Percentiles rank a stretch among this genome's conserved stretches.
phyloP scores from a whole-genome alignment of 164 flowering plant genomes.

The Santalum album region DNA sequence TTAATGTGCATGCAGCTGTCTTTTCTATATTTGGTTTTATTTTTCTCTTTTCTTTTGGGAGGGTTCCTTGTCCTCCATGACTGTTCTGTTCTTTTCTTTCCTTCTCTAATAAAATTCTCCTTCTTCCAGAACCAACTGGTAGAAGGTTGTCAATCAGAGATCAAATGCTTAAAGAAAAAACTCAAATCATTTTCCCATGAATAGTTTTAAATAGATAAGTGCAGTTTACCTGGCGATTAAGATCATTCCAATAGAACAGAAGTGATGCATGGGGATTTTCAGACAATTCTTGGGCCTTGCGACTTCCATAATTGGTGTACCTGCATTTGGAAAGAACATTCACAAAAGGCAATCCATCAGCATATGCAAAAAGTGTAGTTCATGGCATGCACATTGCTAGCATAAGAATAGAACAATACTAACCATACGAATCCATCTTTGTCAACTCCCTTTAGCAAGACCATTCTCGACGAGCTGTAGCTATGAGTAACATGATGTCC shows the following conservation, averaged over 20 bases:
- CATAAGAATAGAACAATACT: slow-evolving; percentile 16
- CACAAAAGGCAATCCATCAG: not conserved
- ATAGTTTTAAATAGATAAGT: too few relatives aligned
- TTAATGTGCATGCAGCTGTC: too few relatives aligned
- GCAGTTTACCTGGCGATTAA: slow-evolving; percentile 64
- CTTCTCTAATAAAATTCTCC: too few relatives aligned
- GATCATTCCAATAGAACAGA: slow-evolving; percentile 75
- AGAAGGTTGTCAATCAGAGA: too few relatives aligned
- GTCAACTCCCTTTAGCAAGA: slow-evolving; percentile 85
- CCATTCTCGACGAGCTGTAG: slow-evolving; percentile 81
- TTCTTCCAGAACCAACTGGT: too few relatives aligned
- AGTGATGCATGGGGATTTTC: slow-evolving; percentile 84
- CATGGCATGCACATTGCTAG: not conserved
- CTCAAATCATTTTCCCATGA: too few relatives aligned
- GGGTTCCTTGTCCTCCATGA: too few relatives aligned
- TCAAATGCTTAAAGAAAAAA: too few relatives aligned
- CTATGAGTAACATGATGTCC: slow-evolving; percentile 1
- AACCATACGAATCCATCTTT: slow-evolving; percentile 91
- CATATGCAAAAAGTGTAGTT: slow-evolving; percentile 1
- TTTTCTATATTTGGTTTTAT: too few relatives aligned
- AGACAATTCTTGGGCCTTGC: slow-evolving; percentile 58
- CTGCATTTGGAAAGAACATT: slow-evolving; percentile 21
- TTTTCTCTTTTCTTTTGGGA: too few relatives aligned
- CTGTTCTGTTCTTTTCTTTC: too few relatives aligned
- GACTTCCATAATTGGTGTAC: slow-evolving; percentile 84